phyloP scores from a whole-genome alignment of 2,329 filamentous ascomycete species.

The Fusarium papillatum region DNA sequence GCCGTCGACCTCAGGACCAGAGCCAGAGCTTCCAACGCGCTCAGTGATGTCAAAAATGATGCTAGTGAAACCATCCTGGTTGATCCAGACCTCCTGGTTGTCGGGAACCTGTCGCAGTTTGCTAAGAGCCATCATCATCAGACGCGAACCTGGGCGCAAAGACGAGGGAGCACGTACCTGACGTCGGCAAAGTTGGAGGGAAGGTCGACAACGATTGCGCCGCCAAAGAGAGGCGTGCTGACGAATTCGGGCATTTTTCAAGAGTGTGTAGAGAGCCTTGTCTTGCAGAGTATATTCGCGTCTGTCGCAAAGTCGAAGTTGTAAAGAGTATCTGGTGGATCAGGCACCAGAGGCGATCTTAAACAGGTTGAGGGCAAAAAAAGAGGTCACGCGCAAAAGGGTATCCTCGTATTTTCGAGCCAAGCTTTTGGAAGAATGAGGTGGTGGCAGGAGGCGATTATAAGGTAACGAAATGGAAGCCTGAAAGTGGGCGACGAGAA shows the following conservation, averaged over 20 bases:
- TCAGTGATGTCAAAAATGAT: conserved; percentile 94
- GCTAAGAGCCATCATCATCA: conserved; percentile 55
- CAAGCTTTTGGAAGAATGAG: conserved; percentile 14
- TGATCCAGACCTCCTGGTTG: conserved; percentile 94
- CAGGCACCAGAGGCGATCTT: conserved; percentile 5
- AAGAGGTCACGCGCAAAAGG: conserved; percentile 5
- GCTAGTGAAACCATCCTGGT: conserved; percentile 84
- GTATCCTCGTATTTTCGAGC: conserved; percentile 11
- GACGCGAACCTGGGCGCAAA: conserved; percentile 17
- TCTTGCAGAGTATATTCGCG: background rate
- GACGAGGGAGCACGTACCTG: conserved; percentile 62
- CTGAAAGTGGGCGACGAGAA: conserved; percentile 30
- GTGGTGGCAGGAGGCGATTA: conserved; percentile 14
- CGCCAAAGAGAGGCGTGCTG: conserved; percentile 76
- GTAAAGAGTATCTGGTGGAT: background rate
- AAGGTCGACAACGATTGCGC: conserved; percentile 77
- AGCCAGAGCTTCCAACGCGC: conserved; percentile 73
- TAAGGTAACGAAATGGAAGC: conserved; percentile 27
- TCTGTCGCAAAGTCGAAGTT: conserved; percentile 14
- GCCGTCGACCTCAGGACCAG: conserved; percentile 73
- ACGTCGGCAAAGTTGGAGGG: conserved; percentile 79
- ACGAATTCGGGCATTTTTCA: conserved; percentile 66
- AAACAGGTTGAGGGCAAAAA: conserved; percentile 6
- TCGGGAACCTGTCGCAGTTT: conserved; percentile 82
- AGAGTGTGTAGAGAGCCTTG: background rate